These are phyloP conservation scores for Exophiala viscosa DNA, from an alignment of 2,329 filamentous ascomycete genomes.

Conservation along the genomic window DNA sequence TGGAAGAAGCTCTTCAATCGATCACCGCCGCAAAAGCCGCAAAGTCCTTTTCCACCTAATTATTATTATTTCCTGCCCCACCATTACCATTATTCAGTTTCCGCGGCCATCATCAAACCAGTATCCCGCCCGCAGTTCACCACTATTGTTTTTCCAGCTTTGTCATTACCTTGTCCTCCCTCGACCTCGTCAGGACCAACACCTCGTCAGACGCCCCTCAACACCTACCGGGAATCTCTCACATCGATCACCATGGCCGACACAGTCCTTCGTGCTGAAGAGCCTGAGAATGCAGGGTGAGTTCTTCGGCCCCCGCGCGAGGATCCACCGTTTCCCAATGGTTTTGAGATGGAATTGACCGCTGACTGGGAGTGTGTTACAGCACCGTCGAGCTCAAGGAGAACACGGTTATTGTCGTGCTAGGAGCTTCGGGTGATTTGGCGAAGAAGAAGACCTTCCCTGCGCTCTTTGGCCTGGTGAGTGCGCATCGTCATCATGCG, in stretches of 20 bases:
- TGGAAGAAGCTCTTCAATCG: too few species aligned
- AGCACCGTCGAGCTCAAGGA: conserved; percentile 95
- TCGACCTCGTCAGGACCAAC: conserved; percentile 1
- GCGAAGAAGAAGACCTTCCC: conserved; percentile 99
- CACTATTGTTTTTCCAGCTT: conserved; percentile 7
- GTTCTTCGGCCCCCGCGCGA: conserved; percentile 31
- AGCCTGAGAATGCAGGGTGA: conserved; percentile 51
- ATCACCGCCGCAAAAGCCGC: too few species aligned
- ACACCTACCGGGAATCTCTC: neutral
- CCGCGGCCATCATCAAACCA: neutral
- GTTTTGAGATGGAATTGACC: conserved; percentile 9
- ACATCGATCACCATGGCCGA: conserved; percentile 44
- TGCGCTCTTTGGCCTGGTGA: conserved; percentile 92
- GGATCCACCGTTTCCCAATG: conserved; percentile 9
- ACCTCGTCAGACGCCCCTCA: neutral
- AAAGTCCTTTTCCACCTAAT: neutral
- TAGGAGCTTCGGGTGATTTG: conserved; percentile 94
- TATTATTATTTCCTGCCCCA: neutral
- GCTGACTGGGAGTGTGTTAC: conserved; percentile 25
- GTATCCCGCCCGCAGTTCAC: neutral
- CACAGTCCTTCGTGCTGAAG: conserved; percentile 50
- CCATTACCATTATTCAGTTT: conserved; percentile 1
- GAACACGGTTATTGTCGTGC: conserved; percentile 93
- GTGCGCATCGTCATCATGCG: conserved; percentile 41
- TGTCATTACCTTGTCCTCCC: conserved; percentile 11